Percentiles rank a stretch among this genome's conserved stretches.
These are phyloP conservation scores for Diaporthe sp. DNA, from an alignment of 2,329 filamentous ascomycete genomes.

Conservation along the genomic window DNA sequence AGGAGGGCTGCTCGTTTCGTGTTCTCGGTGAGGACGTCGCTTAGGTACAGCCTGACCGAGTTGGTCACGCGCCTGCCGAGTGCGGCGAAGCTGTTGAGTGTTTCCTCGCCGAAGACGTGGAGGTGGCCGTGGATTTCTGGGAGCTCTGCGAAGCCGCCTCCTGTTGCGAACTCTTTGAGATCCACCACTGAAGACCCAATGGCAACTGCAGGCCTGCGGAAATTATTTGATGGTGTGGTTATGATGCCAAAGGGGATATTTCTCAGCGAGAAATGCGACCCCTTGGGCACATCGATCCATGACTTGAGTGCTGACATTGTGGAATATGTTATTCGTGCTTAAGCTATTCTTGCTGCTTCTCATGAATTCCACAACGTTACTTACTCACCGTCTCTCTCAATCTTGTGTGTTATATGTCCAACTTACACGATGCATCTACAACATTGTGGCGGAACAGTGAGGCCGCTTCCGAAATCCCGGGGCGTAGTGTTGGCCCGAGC, in stretches of 20 bases:
- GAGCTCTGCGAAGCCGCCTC: constrained; percentile 54
- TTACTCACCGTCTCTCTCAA: background rate
- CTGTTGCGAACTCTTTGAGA: constrained; percentile 70
- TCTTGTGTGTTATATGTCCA: background rate
- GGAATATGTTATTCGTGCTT: background rate
- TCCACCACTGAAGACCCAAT: constrained; percentile 82
- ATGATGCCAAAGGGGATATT: constrained; percentile 91
- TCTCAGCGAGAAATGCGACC: constrained; percentile 75
- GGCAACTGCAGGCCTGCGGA: constrained; percentile 76
- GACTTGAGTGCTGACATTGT: constrained; percentile 41
- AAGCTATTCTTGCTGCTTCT: background rate
- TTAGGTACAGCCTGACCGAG: constrained; percentile 78
- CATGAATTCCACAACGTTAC: background rate
- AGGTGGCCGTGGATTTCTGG: constrained; percentile 41
- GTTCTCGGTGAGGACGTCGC: constrained; percentile 70
- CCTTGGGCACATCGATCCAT: constrained; percentile 51
- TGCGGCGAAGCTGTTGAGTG: constrained; percentile 79
- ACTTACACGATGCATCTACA: background rate
- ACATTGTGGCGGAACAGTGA: background rate
- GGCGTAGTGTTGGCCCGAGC: background rate
- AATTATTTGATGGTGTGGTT: constrained; percentile 68
- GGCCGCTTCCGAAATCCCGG: constrained; percentile 18
- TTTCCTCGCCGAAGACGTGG: constrained; percentile 59
- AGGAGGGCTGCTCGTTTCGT: constrained; percentile 56
- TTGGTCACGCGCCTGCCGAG: constrained; percentile 79